Evolutionary conservation across 225 moss, liverwort and hornwort species (phyloP).

Genomic region (Pseudoscleropodium purum): DNA sequence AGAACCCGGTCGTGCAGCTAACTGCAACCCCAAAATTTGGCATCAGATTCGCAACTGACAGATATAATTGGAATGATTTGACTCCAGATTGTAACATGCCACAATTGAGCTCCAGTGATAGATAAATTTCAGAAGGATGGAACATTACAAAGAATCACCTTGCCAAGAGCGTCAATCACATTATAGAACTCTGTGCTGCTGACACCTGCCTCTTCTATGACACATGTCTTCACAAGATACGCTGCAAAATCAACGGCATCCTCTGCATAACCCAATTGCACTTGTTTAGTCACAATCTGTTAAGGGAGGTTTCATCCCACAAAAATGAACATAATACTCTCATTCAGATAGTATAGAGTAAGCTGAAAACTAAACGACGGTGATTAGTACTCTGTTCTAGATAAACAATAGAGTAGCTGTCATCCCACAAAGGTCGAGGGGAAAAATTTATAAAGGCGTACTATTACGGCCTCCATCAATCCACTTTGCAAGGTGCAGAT

Average conservation of each 20-base stretch:
- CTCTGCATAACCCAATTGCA: conserved; percentile 30
- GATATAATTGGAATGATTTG: background rate
- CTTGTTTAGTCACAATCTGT: background rate
- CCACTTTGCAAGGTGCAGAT: conserved; percentile 77
- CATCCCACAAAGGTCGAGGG: background rate
- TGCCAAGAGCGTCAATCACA: conserved; percentile 82
- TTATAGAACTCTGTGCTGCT: conserved; percentile 84
- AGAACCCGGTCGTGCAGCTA: conserved; percentile 82
- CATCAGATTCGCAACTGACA: background rate
- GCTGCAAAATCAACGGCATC: conserved; percentile 77
- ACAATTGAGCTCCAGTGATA: background rate
- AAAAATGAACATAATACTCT: background rate
- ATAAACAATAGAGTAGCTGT: background rate
- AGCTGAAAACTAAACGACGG: background rate
- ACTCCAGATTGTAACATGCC: background rate
- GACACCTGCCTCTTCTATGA: conserved; percentile 85
- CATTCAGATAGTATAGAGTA: background rate
- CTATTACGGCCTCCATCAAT: conserved; percentile 95
- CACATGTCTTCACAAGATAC: conserved; percentile 79
- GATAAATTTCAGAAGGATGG: background rate
- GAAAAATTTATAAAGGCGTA: conserved; percentile 9
- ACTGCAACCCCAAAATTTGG: conserved; percentile 21
- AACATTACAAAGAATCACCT: conserved; percentile 31
- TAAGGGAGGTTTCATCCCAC: background rate
- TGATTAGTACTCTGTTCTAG: background rate